Conservation (phyloP, 805 yeast species). For the Pichia cephalocereana region DNA sequence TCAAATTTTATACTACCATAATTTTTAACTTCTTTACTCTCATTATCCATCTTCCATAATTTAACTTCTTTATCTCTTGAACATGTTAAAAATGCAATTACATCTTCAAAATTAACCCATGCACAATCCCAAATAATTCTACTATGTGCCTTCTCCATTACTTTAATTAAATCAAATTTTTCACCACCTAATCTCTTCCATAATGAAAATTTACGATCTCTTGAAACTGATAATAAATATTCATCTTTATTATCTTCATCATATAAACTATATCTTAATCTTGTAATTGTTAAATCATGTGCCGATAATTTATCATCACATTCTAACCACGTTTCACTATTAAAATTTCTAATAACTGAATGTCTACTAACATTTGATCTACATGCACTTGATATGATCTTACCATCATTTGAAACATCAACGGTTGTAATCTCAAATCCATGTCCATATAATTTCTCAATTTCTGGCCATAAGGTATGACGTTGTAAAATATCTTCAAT, state of each 20-base stretch:
- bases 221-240: slow-evolving; percentile 60
- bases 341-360: slow-evolving; percentile 76
- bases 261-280: slow-evolving; percentile 60
- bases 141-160: slow-evolving; percentile 66
- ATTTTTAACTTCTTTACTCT: slow-evolving; percentile 22
- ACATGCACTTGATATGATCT: slow-evolving; percentile 81
- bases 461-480: slow-evolving; percentile 89
- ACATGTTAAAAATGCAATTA: slow-evolving; percentile 59
- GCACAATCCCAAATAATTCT: slow-evolving; percentile 94
- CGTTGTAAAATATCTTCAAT: slow-evolving; percentile 87
- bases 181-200: slow-evolving; percentile 42
- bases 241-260: slow-evolving; percentile 37
- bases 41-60: slow-evolving; percentile 42
- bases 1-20: slow-evolving; percentile 35
- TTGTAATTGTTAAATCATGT: slow-evolving; percentile 80
- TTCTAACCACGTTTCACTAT: slow-evolving; percentile 46
- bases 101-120: slow-evolving; percentile 58
- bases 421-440: slow-evolving; percentile 88
- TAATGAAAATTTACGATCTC: slow-evolving; percentile 79
- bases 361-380: slow-evolving; percentile 76
- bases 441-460: slow-evolving; percentile 92
- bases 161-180: slow-evolving; percentile 19
- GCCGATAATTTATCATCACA: slow-evolving; percentile 55
- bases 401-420: slow-evolving; percentile 56
- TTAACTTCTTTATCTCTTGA: slow-evolving; percentile 77